Evolutionary conservation across 2,329 filamentous ascomycete genomes (phyloP), one percentile per base, ranked within the genome.

Genomic region (Trichoderma atrobrunneum): DNA sequence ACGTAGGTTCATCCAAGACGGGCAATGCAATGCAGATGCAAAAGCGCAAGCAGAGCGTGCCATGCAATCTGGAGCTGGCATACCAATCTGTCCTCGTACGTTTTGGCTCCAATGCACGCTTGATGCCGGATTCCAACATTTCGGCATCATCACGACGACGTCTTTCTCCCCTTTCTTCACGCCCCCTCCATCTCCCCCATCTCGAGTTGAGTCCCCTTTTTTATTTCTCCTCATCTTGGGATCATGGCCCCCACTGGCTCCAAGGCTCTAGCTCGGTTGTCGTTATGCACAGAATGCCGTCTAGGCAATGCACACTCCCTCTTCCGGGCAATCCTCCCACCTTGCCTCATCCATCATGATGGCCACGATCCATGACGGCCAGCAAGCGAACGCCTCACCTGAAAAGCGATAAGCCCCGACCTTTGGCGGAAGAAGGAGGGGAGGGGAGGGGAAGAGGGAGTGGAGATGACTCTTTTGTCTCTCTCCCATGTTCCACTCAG

Each of bases 371-470:
- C 56, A 60, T 61, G 54, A 67, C 28, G 57, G 28, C 69, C 51
- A 71, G 51, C 51, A 51, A 61, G 56, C 62, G 43, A 72, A 72
- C 70, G 70, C 70, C 70, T 72, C 70, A 72, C 70, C 70, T 72
- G 70, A 67, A 65, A 72, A 24, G 39, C 70, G 70, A 72, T 67
- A 72, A 65, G 61, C 61, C 54, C 70, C 70, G 70, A 54, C 24
- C 66, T 36, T 39, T 39, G 36, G 36, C 16, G 39, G 43, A 56
- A n/a, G 43, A 16, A n/a, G 14, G 28, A 24, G 30, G 10, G 16
- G 64, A 24, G 48, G 64, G 12, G 63, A 39, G 34, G 34, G 34
- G 34, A 16, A 16, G 34, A 36, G 12, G 5, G 59, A 57, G 67
- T 63, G 59, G 59, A 7, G 66, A 61, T 61, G 66, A 51, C 51